Evolutionary conservation across 2,329 filamentous ascomycete genomes (phyloP).

Genomic region (Hymenotorrendiella dingleyae): DNA sequence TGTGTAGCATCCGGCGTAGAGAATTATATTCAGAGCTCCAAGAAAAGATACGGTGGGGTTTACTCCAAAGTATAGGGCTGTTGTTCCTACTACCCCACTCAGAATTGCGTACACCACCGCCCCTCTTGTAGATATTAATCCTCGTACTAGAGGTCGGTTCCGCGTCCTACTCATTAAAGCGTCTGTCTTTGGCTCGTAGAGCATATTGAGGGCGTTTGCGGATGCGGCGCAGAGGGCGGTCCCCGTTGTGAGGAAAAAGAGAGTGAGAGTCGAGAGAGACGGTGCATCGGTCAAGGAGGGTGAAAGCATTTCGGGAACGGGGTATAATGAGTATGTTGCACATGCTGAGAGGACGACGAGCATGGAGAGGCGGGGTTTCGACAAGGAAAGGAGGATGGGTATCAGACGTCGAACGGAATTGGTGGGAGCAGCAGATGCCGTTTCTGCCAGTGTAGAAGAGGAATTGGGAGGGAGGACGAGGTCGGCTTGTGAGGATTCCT

Average conservation of each 20-base stretch:
- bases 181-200: constrained; percentile 86
- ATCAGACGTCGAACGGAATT: constrained; percentile 58
- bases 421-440: constrained; percentile 44
- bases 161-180: constrained; percentile 90
- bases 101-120: constrained; percentile 75
- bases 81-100: constrained; percentile 63
- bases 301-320: constrained; percentile 77
- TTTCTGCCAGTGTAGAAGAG: constrained; percentile 49
- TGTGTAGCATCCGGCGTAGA: constrained; percentile 92
- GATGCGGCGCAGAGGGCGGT: constrained; percentile 85
- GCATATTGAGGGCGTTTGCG: constrained; percentile 95
- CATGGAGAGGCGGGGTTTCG: constrained; percentile 91
- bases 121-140: constrained; percentile 63
- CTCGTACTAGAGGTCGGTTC: constrained; percentile 81
- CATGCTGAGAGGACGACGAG: constrained; percentile 89
- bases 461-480: constrained; percentile 41
- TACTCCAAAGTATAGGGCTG: constrained; percentile 77
- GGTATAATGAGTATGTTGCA: constrained; percentile 87
- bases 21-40: constrained; percentile 74
- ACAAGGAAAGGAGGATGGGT: constrained; percentile 79
- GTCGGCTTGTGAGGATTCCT: constrained; percentile 13
- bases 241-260: constrained; percentile 84
- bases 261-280: constrained; percentile 82
- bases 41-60: constrained; percentile 90
- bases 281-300: constrained; percentile 60